These are phyloP conservation scores for Cytospora paraplurivora DNA, from an alignment of 2,329 filamentous ascomycete genomes.

Conservation along the genomic window DNA sequence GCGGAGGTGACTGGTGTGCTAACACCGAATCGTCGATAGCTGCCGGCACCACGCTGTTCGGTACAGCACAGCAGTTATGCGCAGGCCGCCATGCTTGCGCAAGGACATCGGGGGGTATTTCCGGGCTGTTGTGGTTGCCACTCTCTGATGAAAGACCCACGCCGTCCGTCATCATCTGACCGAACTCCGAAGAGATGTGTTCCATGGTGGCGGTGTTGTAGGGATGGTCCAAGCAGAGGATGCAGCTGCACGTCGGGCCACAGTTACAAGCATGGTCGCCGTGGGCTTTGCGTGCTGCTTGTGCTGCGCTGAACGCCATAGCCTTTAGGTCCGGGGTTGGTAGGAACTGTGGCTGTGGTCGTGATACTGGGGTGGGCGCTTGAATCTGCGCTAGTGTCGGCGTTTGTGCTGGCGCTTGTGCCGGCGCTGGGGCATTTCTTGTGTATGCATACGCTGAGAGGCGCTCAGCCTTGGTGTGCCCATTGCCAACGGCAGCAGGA, in stretches of 20 bases:
- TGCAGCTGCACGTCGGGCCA: slow-evolving; percentile 66
- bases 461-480: slow-evolving; percentile 32
- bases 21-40: slow-evolving; percentile 15
- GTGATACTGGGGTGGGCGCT: slow-evolving; percentile 10
- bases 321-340: slow-evolving; percentile 41
- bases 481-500: slow-evolving; percentile 3
- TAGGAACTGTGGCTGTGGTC: slow-evolving; percentile 40
- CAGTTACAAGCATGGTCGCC: slow-evolving; percentile 58
- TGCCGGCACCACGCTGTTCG: slow-evolving; percentile 24
- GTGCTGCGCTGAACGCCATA: slow-evolving; percentile 39
- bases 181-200: slow-evolving; percentile 28
- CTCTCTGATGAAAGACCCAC: slow-evolving; percentile 5
- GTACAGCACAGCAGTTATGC: slow-evolving; percentile 16
- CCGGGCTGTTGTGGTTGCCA: slow-evolving; percentile 28
- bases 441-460: slow-evolving; percentile 30
- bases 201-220: slow-evolving; percentile 65
- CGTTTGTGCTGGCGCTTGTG: not conserved
- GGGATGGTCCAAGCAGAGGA: slow-evolving; percentile 68
- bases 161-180: slow-evolving; percentile 38
- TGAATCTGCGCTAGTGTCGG: slow-evolving; percentile 23
- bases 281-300: slow-evolving; percentile 1
- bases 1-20: slow-evolving; percentile 24
- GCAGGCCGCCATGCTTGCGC: slow-evolving; percentile 22
- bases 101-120: slow-evolving; percentile 4
- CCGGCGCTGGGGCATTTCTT: not conserved